Percentiles rank a stretch among this genome's conserved stretches.
These are phyloP conservation scores for Orobanche coerulescens DNA, from an alignment of 257 asterid genomes.

Conservation along the genomic window DNA sequence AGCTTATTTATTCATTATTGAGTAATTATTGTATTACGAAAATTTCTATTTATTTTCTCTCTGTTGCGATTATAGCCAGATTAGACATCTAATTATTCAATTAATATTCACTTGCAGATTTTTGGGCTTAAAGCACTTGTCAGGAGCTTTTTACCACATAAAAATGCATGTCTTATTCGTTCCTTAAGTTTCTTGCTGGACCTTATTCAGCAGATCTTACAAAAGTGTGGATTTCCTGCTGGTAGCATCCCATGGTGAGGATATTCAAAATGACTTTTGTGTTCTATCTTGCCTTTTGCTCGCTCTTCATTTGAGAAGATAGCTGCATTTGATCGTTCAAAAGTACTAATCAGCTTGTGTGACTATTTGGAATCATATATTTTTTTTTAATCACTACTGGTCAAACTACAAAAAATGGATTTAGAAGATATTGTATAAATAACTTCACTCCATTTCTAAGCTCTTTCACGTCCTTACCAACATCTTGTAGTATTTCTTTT, in stretches of 20 bases:
- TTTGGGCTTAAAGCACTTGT: conserved; percentile 81
- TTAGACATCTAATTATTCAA: conserved; percentile 13
- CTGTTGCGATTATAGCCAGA: conserved; percentile 18
- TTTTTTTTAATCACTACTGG: not conserved
- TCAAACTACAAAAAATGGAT: too few species aligned
- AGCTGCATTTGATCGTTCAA: not conserved
- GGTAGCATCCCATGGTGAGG: conserved; percentile 49
- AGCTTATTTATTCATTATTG: conserved; percentile 3
- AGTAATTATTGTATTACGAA: not conserved
- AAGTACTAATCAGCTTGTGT: conserved; percentile 7
- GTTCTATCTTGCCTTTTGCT: conserved; percentile 4
- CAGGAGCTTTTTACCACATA: conserved; percentile 65
- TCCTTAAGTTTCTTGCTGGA: conserved; percentile 50
- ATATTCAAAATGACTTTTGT: conserved; percentile 14
- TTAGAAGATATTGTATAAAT: too few species aligned
- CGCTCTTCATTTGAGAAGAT: conserved; percentile 4
- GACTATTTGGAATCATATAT: not conserved
- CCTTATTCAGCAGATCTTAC: conserved; percentile 57
- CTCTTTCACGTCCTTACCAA: too few species aligned
- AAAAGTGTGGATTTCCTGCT: conserved; percentile 36
- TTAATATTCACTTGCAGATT: conserved; percentile 39
- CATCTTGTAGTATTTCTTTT: too few species aligned
- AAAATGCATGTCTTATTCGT: conserved; percentile 32
- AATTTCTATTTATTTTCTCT: conserved; percentile 9
- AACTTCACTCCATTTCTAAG: too few species aligned